Percentiles rank a stretch among this genome's conserved stretches.
Evolutionary conservation across 805 yeast species (phyloP).

Genomic region (Pichia eremophila): DNA sequence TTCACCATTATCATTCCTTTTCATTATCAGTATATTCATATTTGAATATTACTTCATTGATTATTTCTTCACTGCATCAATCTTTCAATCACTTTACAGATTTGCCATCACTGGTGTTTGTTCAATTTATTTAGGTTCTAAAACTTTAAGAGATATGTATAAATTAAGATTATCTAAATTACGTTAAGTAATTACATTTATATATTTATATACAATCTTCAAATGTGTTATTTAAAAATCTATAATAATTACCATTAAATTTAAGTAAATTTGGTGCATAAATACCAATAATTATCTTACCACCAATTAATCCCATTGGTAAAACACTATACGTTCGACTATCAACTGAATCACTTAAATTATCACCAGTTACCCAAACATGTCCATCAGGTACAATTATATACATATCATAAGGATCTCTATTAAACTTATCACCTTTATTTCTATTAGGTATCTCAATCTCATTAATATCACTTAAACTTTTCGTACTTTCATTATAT

Average conservation of each 20-base stretch:
- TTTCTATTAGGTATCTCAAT: constrained; percentile 9
- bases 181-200: constrained; percentile 4
- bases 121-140: constrained; percentile 53
- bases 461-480: not conserved
- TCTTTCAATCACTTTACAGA: constrained; percentile 48
- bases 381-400: constrained; percentile 88
- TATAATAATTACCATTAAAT: constrained; percentile 40
- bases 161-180: constrained; percentile 22
- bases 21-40: constrained; percentile 38
- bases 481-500: not conserved
- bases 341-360: constrained; percentile 76
- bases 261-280: constrained; percentile 30
- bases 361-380: constrained; percentile 96
- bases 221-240: constrained; percentile 47
- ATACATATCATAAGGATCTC: constrained; percentile 34
- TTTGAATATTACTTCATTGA: constrained; percentile 45
- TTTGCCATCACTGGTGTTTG: constrained; percentile 41
- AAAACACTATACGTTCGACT: constrained; percentile 84
- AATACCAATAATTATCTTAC: constrained; percentile 72
- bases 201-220: constrained; percentile 14
- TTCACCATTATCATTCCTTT: constrained; percentile 21
- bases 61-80: constrained; percentile 51
- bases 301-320: constrained; percentile 82
- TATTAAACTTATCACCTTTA: constrained; percentile 6
- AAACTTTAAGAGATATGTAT: constrained; percentile 40